Percentiles rank a stretch among this genome's conserved stretches.
phyloP scores from a whole-genome alignment of 495 filamentous ascomycete genomes.

The Xeromyces bisporus region DNA sequence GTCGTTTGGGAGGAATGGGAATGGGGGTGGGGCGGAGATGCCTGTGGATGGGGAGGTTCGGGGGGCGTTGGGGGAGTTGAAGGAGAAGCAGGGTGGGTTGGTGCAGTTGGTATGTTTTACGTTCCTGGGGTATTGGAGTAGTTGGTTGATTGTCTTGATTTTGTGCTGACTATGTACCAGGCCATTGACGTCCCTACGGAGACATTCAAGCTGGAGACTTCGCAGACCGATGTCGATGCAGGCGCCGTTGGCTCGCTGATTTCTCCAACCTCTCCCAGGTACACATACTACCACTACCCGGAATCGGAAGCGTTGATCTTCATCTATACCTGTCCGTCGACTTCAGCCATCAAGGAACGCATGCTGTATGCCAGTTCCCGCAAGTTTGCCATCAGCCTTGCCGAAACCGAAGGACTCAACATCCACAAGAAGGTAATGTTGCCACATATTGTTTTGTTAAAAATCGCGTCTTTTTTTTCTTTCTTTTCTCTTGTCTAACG shows the following conservation, averaged over 20 bases:
- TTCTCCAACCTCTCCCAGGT: slow-evolving; percentile 67
- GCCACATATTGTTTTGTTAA: slow-evolving; percentile 18
- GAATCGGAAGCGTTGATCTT: slow-evolving; percentile 59
- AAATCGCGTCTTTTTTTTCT: slow-evolving; percentile 8
- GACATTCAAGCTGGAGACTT: slow-evolving; percentile 53
- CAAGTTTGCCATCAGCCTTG: slow-evolving; percentile 48
- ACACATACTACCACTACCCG: slow-evolving; percentile 71
- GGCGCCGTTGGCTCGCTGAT: slow-evolving; percentile 43
- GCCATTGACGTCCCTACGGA: slow-evolving; percentile 53
- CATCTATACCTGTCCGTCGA: slow-evolving; percentile 81
- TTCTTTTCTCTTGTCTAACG: neutral
- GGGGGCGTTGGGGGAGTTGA: slow-evolving; percentile 43
- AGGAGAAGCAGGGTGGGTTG: slow-evolving; percentile 36
- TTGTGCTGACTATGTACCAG: slow-evolving; percentile 11
- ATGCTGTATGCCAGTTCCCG: slow-evolving; percentile 90
- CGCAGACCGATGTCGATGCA: slow-evolving; percentile 30
- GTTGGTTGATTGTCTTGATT: slow-evolving; percentile 3
- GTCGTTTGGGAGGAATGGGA: slow-evolving; percentile 39
- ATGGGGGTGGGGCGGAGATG: slow-evolving; percentile 41
- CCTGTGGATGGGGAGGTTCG: slow-evolving; percentile 52
- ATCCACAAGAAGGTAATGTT: slow-evolving; percentile 52
- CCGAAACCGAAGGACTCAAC: slow-evolving; percentile 51
- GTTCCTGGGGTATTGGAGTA: neutral
- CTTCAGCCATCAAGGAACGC: slow-evolving; percentile 69
- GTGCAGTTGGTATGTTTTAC: slow-evolving; percentile 59